Conservation (phyloP, 768 basidiomycete genomes). For the Trametes elegans region DNA sequence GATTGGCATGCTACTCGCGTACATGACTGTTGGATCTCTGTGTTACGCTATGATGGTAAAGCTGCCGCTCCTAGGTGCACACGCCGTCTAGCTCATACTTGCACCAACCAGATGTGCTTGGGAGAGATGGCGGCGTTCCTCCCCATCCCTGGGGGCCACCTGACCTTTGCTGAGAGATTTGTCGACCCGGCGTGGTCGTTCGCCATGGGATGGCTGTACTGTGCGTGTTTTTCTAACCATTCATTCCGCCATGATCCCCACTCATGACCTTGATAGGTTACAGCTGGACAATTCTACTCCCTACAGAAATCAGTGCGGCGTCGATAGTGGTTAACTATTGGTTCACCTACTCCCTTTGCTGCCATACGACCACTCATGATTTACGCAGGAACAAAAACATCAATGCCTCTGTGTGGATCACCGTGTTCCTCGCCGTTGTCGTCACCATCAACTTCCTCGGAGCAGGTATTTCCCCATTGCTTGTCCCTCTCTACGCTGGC, state of each 20-base stretch:
- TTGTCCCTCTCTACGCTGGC: background rate
- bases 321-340: conserved; percentile 52
- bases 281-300: conserved; percentile 34
- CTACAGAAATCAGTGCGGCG: conserved; percentile 49
- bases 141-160: conserved; percentile 45
- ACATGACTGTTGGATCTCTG: conserved; percentile 34
- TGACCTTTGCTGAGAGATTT: conserved; percentile 47
- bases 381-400: conserved; percentile 23
- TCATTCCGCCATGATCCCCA: too few species aligned
- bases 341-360: conserved; percentile 26
- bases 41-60: conserved; percentile 41
- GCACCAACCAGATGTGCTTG: conserved; percentile 26
- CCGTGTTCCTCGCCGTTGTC: conserved; percentile 50
- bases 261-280: conserved; percentile 27
- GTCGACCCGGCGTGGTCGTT: conserved; percentile 46
- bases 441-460: conserved; percentile 45
- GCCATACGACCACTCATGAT: background rate
- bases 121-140: conserved; percentile 49
- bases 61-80: too few species aligned
- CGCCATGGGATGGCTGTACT: conserved; percentile 42
- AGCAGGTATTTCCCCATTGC: conserved; percentile 27
- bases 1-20: conserved; percentile 45
- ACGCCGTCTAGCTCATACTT: too few species aligned
- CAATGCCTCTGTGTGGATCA: conserved; percentile 50
- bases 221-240: conserved; percentile 13